These are phyloP conservation scores for Saturnispora dispora DNA, from an alignment of 805 yeast genomes.

Conservation along the genomic window DNA sequence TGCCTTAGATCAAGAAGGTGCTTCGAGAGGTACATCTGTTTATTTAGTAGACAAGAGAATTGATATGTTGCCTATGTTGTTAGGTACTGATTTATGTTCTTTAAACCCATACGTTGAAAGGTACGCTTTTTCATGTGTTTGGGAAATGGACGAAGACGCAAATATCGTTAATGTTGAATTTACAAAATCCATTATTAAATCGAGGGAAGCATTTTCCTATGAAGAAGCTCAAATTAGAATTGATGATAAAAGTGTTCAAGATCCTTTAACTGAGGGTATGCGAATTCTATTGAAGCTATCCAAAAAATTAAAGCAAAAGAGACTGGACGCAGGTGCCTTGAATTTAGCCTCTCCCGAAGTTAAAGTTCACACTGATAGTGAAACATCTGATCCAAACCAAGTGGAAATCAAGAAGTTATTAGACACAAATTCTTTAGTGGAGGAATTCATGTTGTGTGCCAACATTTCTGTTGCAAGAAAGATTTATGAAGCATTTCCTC, in stretches of 20 bases:
- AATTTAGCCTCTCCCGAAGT: slow-evolving; percentile 97
- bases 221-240: slow-evolving; percentile 88
- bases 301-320: slow-evolving; percentile 70
- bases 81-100: slow-evolving; percentile 95
- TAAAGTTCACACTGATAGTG: slow-evolving; percentile 93
- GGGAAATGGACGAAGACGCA: slow-evolving; percentile 89
- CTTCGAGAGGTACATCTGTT: slow-evolving; percentile 94
- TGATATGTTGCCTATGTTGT: slow-evolving; percentile 92
- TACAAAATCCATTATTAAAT: slow-evolving; percentile 81
- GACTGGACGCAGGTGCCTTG: slow-evolving; percentile 92
- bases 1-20: slow-evolving; percentile 91
- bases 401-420: slow-evolving; percentile 83
- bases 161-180: slow-evolving; percentile 70
- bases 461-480: slow-evolving; percentile 92
- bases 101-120: slow-evolving; percentile 91
- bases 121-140: slow-evolving; percentile 87
- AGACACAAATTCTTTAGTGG: slow-evolving; percentile 93
- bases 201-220: slow-evolving; percentile 91
- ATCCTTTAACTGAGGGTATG: slow-evolving; percentile 85
- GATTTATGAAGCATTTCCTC: slow-evolving; percentile 89
- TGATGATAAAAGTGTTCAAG: slow-evolving; percentile 66
- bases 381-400: slow-evolving; percentile 92
- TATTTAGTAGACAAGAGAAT: slow-evolving; percentile 96
- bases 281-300: slow-evolving; percentile 73
- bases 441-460: slow-evolving; percentile 96